A percentile compares a stretch with the other conserved stretches of the same genome.
Evolutionary conservation across 805 yeast species (phyloP).

Genomic region (Candida ovalis): DNA sequence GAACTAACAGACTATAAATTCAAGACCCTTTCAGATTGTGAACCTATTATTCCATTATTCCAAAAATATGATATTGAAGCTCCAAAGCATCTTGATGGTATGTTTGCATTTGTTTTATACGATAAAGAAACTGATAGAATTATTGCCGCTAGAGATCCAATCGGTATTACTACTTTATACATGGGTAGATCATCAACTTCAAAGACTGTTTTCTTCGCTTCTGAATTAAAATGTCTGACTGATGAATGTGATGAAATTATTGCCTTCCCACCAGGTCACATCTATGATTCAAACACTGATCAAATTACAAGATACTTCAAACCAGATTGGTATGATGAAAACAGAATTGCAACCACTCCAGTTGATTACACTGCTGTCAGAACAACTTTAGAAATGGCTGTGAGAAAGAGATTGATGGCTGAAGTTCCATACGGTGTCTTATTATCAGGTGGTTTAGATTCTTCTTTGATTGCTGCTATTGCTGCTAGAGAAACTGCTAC

Average conservation of each 20-base stretch:
- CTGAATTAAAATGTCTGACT: conserved; percentile 88
- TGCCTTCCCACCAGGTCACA: conserved; percentile 99
- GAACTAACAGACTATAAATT: conserved; percentile 69
- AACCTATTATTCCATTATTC: conserved; percentile 92
- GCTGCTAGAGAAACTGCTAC: conserved; percentile 93
- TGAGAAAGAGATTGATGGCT: conserved; percentile 98
- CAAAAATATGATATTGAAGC: conserved; percentile 84
- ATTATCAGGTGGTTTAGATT: conserved; percentile 95
- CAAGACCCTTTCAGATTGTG: conserved; percentile 93
- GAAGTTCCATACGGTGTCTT: conserved; percentile 99
- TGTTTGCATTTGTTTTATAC: conserved; percentile 93
- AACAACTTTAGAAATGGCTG: conserved; percentile 85
- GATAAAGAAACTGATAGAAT: conserved; percentile 83
- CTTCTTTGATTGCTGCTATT: conserved; percentile 92
- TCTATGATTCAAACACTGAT: conserved; percentile 89
- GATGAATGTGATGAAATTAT: conserved; percentile 91
- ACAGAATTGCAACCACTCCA: conserved; percentile 67
- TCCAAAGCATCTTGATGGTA: conserved; percentile 92
- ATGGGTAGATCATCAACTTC: conserved; percentile 84
- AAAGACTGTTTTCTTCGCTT: conserved; percentile 81
- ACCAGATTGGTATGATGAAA: conserved; percentile 93
- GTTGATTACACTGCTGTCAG: conserved; percentile 72
- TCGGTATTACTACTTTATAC: conserved; percentile 94
- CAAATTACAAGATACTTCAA: conserved; percentile 80
- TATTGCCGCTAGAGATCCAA: conserved; percentile 97